A percentile compares a stretch with the other conserved stretches of the same genome.
Evolutionary conservation across 2,329 filamentous ascomycete species (phyloP).

Genomic region (Thielaviopsis euricoi): DNA sequence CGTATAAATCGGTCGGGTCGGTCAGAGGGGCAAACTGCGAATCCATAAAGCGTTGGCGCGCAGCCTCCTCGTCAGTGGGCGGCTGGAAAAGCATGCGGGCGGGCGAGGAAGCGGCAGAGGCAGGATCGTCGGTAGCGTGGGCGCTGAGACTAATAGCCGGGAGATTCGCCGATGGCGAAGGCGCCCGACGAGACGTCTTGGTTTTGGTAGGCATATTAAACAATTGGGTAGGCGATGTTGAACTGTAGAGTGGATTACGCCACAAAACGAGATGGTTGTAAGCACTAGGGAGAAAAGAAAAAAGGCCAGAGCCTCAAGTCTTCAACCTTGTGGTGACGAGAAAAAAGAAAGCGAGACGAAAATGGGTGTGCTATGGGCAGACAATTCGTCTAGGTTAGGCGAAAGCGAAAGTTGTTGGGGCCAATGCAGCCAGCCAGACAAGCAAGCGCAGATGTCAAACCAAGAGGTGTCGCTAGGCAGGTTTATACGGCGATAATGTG

Average conservation of each 20-base stretch:
- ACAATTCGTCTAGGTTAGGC: too few species aligned
- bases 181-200: slow-evolving; percentile 2
- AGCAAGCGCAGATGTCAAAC: too few species aligned
- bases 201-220: background rate
- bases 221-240: background rate
- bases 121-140: slow-evolving; percentile 3
- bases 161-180: slow-evolving; percentile 8
- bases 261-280: too few species aligned
- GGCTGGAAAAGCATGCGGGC: slow-evolving; percentile 75
- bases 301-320: too few species aligned
- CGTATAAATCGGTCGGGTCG: slow-evolving; percentile 69
- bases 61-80: slow-evolving; percentile 66
- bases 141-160: slow-evolving; percentile 10
- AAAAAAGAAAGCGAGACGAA: too few species aligned
- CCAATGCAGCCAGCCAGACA: too few species aligned
- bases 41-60: slow-evolving; percentile 58
- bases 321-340: too few species aligned
- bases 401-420: too few species aligned
- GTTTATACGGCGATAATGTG: background rate
- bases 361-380: too few species aligned
- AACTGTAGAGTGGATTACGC: too few species aligned
- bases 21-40: slow-evolving; percentile 82
- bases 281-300: too few species aligned
- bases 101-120: slow-evolving; percentile 17
- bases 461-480: background rate